phyloP scores from a whole-genome alignment of 1,139 yeast genomes.

The Citeromyces hawaiiensis region DNA sequence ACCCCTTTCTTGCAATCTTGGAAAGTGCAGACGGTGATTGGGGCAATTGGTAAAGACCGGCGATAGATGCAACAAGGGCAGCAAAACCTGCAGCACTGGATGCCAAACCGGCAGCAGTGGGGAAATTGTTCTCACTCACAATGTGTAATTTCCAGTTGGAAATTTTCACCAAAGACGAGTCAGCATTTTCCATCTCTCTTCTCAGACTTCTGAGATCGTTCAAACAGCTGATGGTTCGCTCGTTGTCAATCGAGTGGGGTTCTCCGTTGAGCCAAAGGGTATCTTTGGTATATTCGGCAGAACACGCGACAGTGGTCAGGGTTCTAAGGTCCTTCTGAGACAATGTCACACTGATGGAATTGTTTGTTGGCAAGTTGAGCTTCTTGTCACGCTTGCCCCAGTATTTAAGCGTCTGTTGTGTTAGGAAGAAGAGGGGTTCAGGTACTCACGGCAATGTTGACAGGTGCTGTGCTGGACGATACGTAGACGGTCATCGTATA shows the following conservation, averaged over 20 bases:
- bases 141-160: slow-evolving; percentile 61
- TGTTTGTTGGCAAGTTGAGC: slow-evolving; percentile 87
- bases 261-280: slow-evolving; percentile 74
- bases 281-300: slow-evolving; percentile 44
- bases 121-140: slow-evolving; percentile 92
- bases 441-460: slow-evolving; percentile 75
- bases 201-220: slow-evolving; percentile 63
- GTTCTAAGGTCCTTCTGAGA: slow-evolving; percentile 86
- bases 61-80: slow-evolving; percentile 80
- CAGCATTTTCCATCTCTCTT: slow-evolving; percentile 32
- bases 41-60: slow-evolving; percentile 70
- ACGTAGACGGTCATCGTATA: slow-evolving; percentile 33
- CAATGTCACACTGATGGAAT: slow-evolving; percentile 87
- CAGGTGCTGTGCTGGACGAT: slow-evolving; percentile 93
- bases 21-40: slow-evolving; percentile 75
- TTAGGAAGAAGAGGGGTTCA: neutral
- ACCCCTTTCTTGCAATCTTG: slow-evolving; percentile 91
- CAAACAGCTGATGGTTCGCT: slow-evolving; percentile 72
- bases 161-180: slow-evolving; percentile 42
- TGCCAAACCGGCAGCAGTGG: slow-evolving; percentile 98
- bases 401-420: slow-evolving; percentile 72
- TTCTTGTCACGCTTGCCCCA: slow-evolving; percentile 95
- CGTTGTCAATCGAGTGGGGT: slow-evolving; percentile 19
- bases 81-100: slow-evolving; percentile 98
- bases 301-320: slow-evolving; percentile 74